phyloP scores from a whole-genome alignment of 345 rosid genomes.

The Populus davidiana region DNA sequence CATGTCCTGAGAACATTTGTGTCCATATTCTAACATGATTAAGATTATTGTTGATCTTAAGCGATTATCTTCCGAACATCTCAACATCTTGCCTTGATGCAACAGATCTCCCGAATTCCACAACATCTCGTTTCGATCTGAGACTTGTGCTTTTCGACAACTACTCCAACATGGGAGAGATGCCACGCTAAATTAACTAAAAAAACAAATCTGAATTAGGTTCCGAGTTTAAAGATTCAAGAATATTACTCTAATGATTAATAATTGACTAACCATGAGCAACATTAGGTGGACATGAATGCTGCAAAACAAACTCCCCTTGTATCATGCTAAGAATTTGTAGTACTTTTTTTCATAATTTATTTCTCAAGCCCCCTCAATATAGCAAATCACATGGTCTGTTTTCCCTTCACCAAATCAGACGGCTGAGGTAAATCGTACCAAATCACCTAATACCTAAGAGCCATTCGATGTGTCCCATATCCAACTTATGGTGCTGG shows the following conservation, averaged over 20 bases:
- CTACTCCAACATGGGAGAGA: neutral
- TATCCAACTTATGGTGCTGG: slow-evolving; percentile 44
- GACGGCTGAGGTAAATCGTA: slow-evolving; percentile 42
- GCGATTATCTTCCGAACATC: neutral
- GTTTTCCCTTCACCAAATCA: slow-evolving; percentile 38
- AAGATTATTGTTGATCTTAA: neutral
- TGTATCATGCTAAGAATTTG: neutral
- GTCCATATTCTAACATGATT: neutral
- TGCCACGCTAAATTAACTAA: neutral
- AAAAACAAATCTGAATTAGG: neutral
- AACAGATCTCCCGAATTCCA: neutral
- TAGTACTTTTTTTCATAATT: slow-evolving; percentile 11
- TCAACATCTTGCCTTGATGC: too few relatives aligned
- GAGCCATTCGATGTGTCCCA: slow-evolving; percentile 47
- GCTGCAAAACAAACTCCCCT: neutral
- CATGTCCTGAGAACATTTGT: neutral
- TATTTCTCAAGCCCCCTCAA: slow-evolving; percentile 29
- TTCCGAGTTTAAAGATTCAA: neutral
- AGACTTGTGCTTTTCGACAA: neutral
- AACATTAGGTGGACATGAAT: neutral
- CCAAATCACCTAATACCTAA: slow-evolving; percentile 21
- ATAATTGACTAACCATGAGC: neutral
- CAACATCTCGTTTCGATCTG: neutral
- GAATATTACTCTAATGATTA: neutral
- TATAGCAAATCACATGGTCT: slow-evolving; percentile 52